Base-by-base conservation (phyloP, 108 stramenopile genomes). In the Skeletonema costatum region DNA sequence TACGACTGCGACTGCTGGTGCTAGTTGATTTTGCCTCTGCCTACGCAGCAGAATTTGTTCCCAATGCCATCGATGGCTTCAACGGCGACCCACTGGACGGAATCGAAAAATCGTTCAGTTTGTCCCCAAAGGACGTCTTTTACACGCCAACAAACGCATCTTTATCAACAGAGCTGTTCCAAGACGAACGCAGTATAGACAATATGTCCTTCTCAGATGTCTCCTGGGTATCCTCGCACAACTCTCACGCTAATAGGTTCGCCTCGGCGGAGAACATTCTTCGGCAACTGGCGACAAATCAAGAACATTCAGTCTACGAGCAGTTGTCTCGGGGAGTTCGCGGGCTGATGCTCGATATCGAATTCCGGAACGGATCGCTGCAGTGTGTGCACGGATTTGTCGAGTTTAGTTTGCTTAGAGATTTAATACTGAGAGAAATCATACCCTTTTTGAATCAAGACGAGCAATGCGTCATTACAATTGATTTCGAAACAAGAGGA, bases 161-260 rank as follows among this genome's bases (percentile, higher is more conserved):
- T 12, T 46, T 51, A 19, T 19, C 50, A 17, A 17, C 50, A 1
- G 50, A 51, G 50, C 1, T 51, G 2, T 13, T 19, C 4, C 2
- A 16, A 32, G 25, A 33, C 6, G 62, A 63, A 29, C 38, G 5
- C 16, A 19, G 62, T 5, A 63, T 63, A n/a, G 32, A 36, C 1
- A 32, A 7, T 9, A 32, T 63, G 62, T 5, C 32, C 4, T 77
- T 68, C 46, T 30, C 72, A n/a, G 46, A 73, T 8, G 50, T 48
- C 36, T 68, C 78, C 0, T 71, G 66, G 48, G 29, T 79, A 3
- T 64, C 78, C n/a, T 68, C 71, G 11, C 78, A 79, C 66, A 79
- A 79, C 38, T 64, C 78, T 10, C 66, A 72, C 21, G 78, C 78
- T 14, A 79, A 72, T 33, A 68, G 59, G 9, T 68, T 21, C 50